Evolutionary conservation across 345 rosid genomes (phyloP).

Genomic region (Citrus mangshanensis): DNA sequence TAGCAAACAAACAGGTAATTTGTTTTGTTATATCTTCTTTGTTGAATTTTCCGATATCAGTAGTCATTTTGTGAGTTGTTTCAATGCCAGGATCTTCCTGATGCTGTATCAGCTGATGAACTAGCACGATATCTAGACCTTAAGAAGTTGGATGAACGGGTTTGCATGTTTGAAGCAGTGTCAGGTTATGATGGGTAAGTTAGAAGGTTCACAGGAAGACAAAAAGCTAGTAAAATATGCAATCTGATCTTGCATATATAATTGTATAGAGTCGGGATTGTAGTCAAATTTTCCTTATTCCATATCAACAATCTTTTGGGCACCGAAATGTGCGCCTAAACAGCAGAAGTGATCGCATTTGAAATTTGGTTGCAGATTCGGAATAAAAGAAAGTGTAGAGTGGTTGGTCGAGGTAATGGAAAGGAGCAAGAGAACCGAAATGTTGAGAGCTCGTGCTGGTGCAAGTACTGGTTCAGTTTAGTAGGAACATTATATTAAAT

Average conservation of each 20-base stretch:
- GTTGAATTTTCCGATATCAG: background rate
- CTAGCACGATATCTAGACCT: constrained; percentile 81
- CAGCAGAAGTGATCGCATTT: background rate
- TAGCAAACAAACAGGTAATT: constrained; percentile 93
- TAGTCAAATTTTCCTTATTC: background rate
- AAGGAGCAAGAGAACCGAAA: constrained; percentile 95
- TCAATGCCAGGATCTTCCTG: constrained; percentile 74
- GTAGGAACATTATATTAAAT: constrained; percentile 12
- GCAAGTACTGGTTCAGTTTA: constrained; percentile 37
- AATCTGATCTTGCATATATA: background rate
- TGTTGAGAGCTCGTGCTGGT: constrained; percentile 70
- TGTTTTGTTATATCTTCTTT: background rate
- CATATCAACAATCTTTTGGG: background rate
- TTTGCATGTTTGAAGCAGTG: constrained; percentile 90
- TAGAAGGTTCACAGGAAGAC: background rate
- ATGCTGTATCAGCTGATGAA: constrained; percentile 85
- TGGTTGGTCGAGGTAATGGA: constrained; percentile 96
- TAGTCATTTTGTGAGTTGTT: constrained; percentile 1
- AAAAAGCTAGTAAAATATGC: background rate
- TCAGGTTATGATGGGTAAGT: constrained; percentile 92
- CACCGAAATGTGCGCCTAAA: background rate
- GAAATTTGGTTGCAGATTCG: constrained; percentile 51
- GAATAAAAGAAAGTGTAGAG: constrained; percentile 82
- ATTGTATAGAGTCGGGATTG: background rate
- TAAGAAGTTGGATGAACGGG: constrained; percentile 90